Conservation (phyloP, 2,329 filamentous ascomycete species). For the Lachnellula occidentalis region DNA sequence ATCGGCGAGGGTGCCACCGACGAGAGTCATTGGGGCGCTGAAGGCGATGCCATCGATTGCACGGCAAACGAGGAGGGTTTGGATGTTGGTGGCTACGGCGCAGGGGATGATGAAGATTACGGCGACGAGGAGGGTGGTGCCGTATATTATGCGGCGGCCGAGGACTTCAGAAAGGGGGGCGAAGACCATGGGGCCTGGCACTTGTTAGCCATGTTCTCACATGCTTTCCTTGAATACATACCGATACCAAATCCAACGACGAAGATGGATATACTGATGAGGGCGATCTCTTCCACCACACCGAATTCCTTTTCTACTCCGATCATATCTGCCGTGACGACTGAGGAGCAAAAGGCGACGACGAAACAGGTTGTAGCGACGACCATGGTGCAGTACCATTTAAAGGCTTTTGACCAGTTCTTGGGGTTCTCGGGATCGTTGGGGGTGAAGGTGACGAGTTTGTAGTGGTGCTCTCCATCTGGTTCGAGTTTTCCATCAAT, state of each 20-base stretch:
- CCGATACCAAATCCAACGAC: conserved; percentile 78
- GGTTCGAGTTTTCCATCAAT: conserved; percentile 37
- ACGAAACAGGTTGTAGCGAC: conserved; percentile 73
- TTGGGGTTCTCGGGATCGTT: conserved; percentile 75
- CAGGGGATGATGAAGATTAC: conserved; percentile 78
- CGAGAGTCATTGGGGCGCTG: conserved; percentile 80
- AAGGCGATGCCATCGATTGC: conserved; percentile 79
- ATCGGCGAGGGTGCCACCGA: conserved; percentile 77
- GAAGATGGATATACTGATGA: conserved; percentile 70
- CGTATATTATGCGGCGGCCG: conserved; percentile 66
- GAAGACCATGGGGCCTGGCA: conserved; percentile 69
- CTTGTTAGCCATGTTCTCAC: conserved; percentile 6
- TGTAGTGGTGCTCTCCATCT: conserved; percentile 37
- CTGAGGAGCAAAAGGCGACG: conserved; percentile 57
- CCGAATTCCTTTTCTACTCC: conserved; percentile 59
- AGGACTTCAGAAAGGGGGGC: conserved; percentile 73
- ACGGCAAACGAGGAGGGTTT: conserved; percentile 69
- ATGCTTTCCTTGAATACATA: conserved; percentile 29
- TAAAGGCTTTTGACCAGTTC: conserved; percentile 74
- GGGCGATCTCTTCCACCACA: conserved; percentile 65
- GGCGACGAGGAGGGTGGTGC: conserved; percentile 42
- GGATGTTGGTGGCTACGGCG: conserved; percentile 70
- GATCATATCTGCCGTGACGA: conserved; percentile 71
- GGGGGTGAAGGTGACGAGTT: conserved; percentile 65
- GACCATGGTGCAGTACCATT: conserved; percentile 83